These are phyloP conservation scores for Erigeron philadelphicus DNA, from an alignment of 140 eudicot species.

Conservation along the genomic window DNA sequence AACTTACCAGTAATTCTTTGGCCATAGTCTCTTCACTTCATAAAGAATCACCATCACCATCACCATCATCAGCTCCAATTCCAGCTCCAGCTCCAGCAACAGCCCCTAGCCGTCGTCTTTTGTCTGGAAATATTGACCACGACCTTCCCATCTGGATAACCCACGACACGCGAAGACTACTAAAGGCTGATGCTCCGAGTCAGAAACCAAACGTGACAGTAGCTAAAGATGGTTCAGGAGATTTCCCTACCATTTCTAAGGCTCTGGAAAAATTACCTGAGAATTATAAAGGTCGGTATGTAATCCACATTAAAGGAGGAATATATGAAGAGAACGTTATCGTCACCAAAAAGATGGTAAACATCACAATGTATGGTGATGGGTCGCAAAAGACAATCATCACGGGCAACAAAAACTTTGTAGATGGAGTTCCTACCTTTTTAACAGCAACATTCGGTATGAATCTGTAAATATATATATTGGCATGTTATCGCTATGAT, in stretches of 20 bases:
- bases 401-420: conserved; percentile 51
- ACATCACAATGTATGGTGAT: conserved; percentile 64
- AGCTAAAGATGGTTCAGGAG: conserved; percentile 60
- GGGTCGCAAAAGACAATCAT: conserved; percentile 67
- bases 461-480: neutral
- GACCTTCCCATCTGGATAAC: conserved; percentile 44
- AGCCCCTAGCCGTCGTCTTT: conserved; percentile 30
- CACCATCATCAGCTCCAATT: conserved; percentile 3
- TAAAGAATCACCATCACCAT: conserved; percentile 15
- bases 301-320: conserved; percentile 59
- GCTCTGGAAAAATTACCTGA: conserved; percentile 47
- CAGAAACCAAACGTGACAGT: conserved; percentile 41
- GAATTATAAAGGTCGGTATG: conserved; percentile 37
- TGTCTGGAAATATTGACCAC: conserved; percentile 6
- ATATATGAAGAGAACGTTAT: conserved; percentile 56
- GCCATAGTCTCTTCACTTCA: conserved; percentile 47
- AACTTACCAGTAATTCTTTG: conserved; percentile 61
- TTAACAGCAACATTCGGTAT: conserved; percentile 73
- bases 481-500: neutral
- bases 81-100: conserved; percentile 12
- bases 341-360: conserved; percentile 48
- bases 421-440: conserved; percentile 58
- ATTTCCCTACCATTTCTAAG: conserved; percentile 37
- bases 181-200: conserved; percentile 24
- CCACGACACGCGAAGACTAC: conserved; percentile 30